Conservation (phyloP, 2,329 filamentous ascomycete genomes). For the Basipetospora chlamydospora region DNA sequence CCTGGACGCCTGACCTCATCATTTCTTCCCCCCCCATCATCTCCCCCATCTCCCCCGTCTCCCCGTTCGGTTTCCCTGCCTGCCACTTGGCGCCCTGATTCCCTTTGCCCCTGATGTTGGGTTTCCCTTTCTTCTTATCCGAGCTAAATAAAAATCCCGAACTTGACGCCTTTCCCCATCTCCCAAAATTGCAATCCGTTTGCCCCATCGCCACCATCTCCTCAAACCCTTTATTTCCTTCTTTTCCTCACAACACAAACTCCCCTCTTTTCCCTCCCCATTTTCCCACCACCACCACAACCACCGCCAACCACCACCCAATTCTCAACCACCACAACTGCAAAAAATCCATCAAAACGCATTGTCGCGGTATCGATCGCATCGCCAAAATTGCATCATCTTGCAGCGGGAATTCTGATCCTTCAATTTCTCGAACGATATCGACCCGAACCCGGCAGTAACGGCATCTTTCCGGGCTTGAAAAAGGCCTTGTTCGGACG, state of each 20-base stretch:
- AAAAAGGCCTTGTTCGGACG: slow-evolving; percentile 1
- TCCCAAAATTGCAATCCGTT: slow-evolving; percentile 1
- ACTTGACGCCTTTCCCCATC: slow-evolving; percentile 5
- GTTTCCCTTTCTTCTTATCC: slow-evolving; percentile 6
- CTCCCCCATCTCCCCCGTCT: neutral
- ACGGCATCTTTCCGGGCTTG: slow-evolving; percentile 10
- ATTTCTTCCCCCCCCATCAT: slow-evolving; percentile 1
- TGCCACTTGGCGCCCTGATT: slow-evolving; percentile 2
- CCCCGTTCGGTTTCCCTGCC: neutral
- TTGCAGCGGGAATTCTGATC: slow-evolving; percentile 11
- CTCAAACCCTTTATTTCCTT: neutral
- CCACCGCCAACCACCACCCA: slow-evolving; percentile 13
- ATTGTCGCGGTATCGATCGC: slow-evolving; percentile 17
- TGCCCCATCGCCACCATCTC: slow-evolving; percentile 3
- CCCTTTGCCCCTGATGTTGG: slow-evolving; percentile 1
- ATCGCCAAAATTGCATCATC: slow-evolving; percentile 22
- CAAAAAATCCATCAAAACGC: slow-evolving; percentile 25
- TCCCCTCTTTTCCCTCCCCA: slow-evolving; percentile 1
- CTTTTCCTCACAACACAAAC: too few species aligned
- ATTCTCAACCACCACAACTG: slow-evolving; percentile 16
- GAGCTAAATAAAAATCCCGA: slow-evolving; percentile 6
- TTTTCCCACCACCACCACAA: slow-evolving; percentile 10
- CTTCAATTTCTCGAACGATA: slow-evolving; percentile 11
- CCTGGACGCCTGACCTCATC: slow-evolving; percentile 4
- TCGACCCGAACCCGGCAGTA: slow-evolving; percentile 11